Evolutionary conservation across 2,329 filamentous ascomycete species (phyloP), one percentile per base, ranked within the genome.

Genomic region (Fusarium solani-melongenae): DNA sequence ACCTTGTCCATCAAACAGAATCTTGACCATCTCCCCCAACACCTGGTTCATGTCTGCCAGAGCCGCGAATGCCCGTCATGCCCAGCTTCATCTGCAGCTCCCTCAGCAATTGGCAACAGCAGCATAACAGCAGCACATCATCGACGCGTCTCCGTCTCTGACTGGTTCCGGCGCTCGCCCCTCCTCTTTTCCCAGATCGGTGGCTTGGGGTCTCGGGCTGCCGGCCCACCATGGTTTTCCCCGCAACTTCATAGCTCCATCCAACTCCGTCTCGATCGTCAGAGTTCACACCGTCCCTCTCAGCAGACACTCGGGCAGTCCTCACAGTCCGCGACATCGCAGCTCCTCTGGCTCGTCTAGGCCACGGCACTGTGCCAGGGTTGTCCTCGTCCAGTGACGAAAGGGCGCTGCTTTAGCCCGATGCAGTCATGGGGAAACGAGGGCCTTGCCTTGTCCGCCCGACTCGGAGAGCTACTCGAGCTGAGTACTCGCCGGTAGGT

Each of bases 201-300:
- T 75, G 73, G 75, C 73, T 76, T 62, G 62, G 66, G 67, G 58
- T 64, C 66, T 64, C 57, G 67, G 67, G 55, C 68, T 72, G 41
- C 58, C 64, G 74, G 73, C 70, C 76, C 73, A 76, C 72, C 59
- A 58, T 66, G 61, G 38, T 62, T 29, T 77, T 77, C 77, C 77
- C 77, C 77, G 77, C 77, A 78, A 77, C 64, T 68, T 53, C 51
- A 68, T 62, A 49, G 55, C 31, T 39, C 62, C 56, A 49, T 59
- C 69, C 71, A 74, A 74, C 71, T 76, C 77, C 77, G 77, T 79
- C 77, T 70, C 74, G 74, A 78, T 79, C 71, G 49, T 51, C 67
- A 72, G 61, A 79, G 69, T 76, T 79, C 77, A 79, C 77, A 79
- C 77, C 73, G 77, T 79, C 73, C 67, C 46, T 44, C 64, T 59